Base-by-base conservation (phyloP, 2,329 filamentous ascomycete genomes). In the Myriosclerotinia curreyana region DNA sequence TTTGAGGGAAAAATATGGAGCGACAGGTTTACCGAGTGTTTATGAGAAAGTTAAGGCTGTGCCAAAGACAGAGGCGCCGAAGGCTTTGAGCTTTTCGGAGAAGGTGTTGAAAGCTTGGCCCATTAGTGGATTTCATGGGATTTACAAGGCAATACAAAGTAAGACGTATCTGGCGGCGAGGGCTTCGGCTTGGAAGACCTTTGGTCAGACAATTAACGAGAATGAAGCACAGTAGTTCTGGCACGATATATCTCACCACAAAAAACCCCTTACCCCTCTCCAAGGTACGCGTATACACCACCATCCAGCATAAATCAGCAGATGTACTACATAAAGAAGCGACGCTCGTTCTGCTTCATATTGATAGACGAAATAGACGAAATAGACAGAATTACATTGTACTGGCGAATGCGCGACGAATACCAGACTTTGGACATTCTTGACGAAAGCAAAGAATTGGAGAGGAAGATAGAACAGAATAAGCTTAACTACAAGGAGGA, bases 11-110 rank as follows among this genome's bases (percentile, higher is more conserved):
- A 89, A 87, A 73, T 91, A 89, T 75, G 74, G 80, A 55, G 89
- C 88, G 15, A 78, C 77, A 0, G 79, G 80, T 8, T 76, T 91
- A 70, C 88, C 88, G 34, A 86, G 78, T 53, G 86, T 91, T 6
- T 90, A 86, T 76, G 86, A 91, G 71, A 92, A 92, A 77, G 85
- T 89, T 51, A 81, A 80, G 67, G 83, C 87, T 34, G 51, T 44
- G 7, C 60, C 60, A 2, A 80, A 82, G 68, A 77, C 81, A 22
- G 77, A 78, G 44, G 80, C 82, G 67, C 77, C 81, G 31, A 77
- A 79, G 60, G 75, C 77, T 3, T 78, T 80, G 65, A 74, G 78
- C 56, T 73, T 74, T 59, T 76, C 76, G 67, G 73, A 76, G 65
- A 74, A 70, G 64, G 68, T 79, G 63, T 77, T 77, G 62, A 67